Percentiles rank a stretch among this genome's conserved stretches.
These are phyloP conservation scores for Coniosporium tulheliwenetii DNA, from an alignment of 2,329 filamentous ascomycete genomes.

Conservation along the genomic window DNA sequence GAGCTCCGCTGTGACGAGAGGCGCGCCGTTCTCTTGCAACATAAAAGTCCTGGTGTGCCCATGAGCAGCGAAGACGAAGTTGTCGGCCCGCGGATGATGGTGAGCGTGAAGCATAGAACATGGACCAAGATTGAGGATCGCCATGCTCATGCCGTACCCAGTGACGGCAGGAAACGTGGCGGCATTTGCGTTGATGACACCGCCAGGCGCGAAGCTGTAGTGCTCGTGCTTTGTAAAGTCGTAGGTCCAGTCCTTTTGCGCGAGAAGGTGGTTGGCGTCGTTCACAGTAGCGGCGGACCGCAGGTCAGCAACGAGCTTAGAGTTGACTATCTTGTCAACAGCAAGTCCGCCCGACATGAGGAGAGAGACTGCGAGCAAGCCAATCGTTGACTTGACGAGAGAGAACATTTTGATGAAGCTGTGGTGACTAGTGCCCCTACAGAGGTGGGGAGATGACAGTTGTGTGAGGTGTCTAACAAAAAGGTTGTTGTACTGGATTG, in stretches of 20 bases:
- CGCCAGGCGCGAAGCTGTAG: conserved; percentile 28
- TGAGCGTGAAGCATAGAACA: conserved; percentile 37
- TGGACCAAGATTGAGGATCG: conserved; percentile 28
- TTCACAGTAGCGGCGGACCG: conserved; percentile 27
- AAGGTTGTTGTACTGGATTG: no score
- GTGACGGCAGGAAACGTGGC: conserved; percentile 34
- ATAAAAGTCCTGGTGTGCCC: conserved; percentile 37
- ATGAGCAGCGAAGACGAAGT: conserved; percentile 30
- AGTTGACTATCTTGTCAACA: conserved; percentile 23
- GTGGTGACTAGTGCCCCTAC: no score
- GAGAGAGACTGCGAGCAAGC: conserved; percentile 7
- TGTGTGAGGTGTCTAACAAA: no score
- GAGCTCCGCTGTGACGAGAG: conserved; percentile 24
- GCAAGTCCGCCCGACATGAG: conserved; percentile 11
- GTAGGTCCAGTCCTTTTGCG: conserved; percentile 30
- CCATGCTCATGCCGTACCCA: conserved; percentile 31
- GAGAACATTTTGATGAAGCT: not conserved
- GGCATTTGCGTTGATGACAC: conserved; percentile 35
- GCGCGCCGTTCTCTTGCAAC: conserved; percentile 35
- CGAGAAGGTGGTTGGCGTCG: conserved; percentile 25
- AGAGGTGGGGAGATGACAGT: no score
- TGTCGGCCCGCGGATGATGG: conserved; percentile 33
- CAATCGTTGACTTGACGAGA: not conserved
- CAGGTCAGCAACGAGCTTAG: conserved; percentile 22
- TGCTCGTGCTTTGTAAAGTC: conserved; percentile 29